Percentiles rank a stretch among this genome's conserved stretches.
These are phyloP conservation scores for Clarireedia homoeocarpa DNA, from an alignment of 2,329 filamentous ascomycete species.

Conservation along the genomic window DNA sequence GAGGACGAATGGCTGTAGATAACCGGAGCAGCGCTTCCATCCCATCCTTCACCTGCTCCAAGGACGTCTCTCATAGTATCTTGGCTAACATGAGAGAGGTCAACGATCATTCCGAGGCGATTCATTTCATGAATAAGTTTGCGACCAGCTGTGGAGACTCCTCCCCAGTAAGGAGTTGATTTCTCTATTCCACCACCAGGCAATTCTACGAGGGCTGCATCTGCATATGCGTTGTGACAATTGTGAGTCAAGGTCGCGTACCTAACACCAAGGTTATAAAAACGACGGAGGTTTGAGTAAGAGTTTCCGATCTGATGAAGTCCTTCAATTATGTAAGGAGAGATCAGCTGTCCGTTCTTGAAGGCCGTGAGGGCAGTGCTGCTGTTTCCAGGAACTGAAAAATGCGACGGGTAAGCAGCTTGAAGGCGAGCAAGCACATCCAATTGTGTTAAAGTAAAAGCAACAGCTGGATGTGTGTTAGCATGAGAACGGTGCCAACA, in stretches of 20 bases:
- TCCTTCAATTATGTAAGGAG: constrained; percentile 75
- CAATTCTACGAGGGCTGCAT: constrained; percentile 62
- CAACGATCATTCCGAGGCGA: constrained; percentile 86
- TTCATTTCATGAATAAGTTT: constrained; percentile 83
- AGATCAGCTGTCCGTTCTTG: constrained; percentile 57
- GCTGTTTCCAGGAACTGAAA: constrained; percentile 56
- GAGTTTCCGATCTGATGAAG: constrained; percentile 92
- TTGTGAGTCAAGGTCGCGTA: constrained; percentile 90
- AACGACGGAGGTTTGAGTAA: constrained; percentile 65
- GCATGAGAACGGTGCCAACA: neutral
- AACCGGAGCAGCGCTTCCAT: constrained; percentile 68
- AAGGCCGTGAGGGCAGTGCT: constrained; percentile 55
- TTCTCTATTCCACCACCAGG: constrained; percentile 28
- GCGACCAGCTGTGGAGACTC: constrained; percentile 64
- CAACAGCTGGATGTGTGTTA: constrained; percentile 40
- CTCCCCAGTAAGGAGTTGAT: constrained; percentile 55
- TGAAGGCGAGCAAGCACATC: constrained; percentile 62
- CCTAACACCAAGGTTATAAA: constrained; percentile 69
- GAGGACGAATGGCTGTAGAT: constrained; percentile 88
- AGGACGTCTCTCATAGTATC: constrained; percentile 85
- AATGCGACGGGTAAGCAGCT: constrained; percentile 56
- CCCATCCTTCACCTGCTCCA: constrained; percentile 52
- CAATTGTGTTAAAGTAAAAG: constrained; percentile 65
- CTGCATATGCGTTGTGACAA: constrained; percentile 84
- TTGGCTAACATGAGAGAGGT: constrained; percentile 69